Conservation (phyloP, 768 basidiomycete species). For the Leccinum broughii region DNA sequence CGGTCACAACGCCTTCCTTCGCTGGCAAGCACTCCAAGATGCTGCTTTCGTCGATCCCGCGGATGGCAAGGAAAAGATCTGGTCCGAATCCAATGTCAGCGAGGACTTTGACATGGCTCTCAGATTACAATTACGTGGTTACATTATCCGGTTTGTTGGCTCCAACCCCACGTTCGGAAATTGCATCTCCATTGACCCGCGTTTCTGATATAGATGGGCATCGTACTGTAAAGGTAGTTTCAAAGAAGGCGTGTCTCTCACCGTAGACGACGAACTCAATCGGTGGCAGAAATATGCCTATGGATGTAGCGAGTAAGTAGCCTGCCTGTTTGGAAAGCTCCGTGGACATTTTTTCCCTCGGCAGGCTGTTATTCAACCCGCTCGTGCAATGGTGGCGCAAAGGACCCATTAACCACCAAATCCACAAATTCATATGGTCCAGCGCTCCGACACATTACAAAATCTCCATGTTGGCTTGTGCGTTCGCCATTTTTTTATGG, state of each 20-base stretch:
- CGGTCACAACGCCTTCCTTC: constrained; percentile 86
- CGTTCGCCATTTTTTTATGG: constrained; percentile 18
- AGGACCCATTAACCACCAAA: constrained; percentile 83
- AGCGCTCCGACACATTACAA: constrained; percentile 80
- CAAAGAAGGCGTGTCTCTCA: constrained; percentile 90
- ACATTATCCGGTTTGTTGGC: constrained; percentile 56
- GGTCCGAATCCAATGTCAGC: constrained; percentile 67
- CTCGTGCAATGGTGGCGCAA: constrained; percentile 71
- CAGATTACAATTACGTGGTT: constrained; percentile 59
- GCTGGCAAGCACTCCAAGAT: constrained; percentile 89
- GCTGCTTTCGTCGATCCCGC: constrained; percentile 65
- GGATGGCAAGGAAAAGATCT: constrained; percentile 64
- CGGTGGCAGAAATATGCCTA: constrained; percentile 91
- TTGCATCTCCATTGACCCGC: neutral
- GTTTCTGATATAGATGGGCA: constrained; percentile 51
- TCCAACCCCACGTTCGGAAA: constrained; percentile 1
- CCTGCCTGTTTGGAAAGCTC: constrained; percentile 10
- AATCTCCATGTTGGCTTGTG: constrained; percentile 58
- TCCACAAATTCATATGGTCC: constrained; percentile 77
- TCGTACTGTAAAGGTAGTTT: constrained; percentile 84
- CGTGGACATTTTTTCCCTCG: constrained; percentile 3
- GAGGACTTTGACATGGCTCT: constrained; percentile 74
- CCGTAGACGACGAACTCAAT: constrained; percentile 88
- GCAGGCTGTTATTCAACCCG: constrained; percentile 85
- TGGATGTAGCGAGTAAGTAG: constrained; percentile 55